Conservation (phyloP, 768 basidiomycete species). For the Kwoniella dejecticola region DNA sequence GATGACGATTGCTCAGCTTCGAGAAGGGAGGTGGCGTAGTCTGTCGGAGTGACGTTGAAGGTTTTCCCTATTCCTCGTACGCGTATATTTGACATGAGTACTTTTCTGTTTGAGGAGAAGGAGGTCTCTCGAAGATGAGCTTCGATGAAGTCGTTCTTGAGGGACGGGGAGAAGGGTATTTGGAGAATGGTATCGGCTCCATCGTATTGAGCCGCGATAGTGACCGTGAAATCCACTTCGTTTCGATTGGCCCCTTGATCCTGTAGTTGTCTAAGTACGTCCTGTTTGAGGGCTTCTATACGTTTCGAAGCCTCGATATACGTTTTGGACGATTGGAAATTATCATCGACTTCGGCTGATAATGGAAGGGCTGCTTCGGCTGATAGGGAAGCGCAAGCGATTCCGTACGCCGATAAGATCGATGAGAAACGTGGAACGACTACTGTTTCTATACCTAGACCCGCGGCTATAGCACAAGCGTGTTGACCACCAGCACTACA, state of each 20-base stretch:
- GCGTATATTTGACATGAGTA: conserved; percentile 31
- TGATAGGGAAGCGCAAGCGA: conserved; percentile 74
- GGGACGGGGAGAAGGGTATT: conserved; percentile 23
- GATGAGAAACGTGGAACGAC: conserved; percentile 82
- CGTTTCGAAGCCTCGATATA: conserved; percentile 24
- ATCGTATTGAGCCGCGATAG: conserved; percentile 32
- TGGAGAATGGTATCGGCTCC: conserved; percentile 39
- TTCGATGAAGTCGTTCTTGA: conserved; percentile 31
- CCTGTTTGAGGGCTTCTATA: conserved; percentile 20
- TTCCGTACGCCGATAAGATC: conserved; percentile 88
- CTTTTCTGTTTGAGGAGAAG: conserved; percentile 32
- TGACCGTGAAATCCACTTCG: conserved; percentile 26
- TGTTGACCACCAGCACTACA: conserved; percentile 56
- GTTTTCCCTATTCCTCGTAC: conserved; percentile 38
- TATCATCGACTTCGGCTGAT: conserved; percentile 55
- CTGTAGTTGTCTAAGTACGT: conserved; percentile 24
- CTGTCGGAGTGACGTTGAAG: conserved; percentile 33
- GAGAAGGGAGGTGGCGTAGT: conserved; percentile 29
- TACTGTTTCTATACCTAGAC: conserved; percentile 30
- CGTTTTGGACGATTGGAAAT: conserved; percentile 28
- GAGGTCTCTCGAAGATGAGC: conserved; percentile 38
- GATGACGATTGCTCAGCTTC: background rate
- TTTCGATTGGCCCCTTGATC: conserved; percentile 35
- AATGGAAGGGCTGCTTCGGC: conserved; percentile 28
- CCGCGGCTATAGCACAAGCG: conserved; percentile 46